Conservation (phyloP, 768 basidiomycete genomes). For the Xerocomus potaroensis region DNA sequence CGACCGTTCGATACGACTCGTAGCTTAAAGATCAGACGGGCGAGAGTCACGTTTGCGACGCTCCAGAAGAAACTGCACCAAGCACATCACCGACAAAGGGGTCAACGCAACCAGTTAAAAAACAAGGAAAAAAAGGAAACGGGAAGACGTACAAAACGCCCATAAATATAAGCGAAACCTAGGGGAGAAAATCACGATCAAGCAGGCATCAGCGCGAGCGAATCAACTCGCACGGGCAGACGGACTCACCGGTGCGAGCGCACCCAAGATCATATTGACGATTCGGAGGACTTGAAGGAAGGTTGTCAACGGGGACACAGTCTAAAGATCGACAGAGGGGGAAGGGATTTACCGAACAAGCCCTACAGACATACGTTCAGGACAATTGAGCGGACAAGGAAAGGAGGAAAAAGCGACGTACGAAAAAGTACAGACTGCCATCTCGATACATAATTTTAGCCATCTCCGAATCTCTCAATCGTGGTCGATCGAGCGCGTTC, state of each 20-base stretch:
- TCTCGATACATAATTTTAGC: slow-evolving; percentile 27
- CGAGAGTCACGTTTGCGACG: slow-evolving; percentile 28
- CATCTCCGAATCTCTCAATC: slow-evolving; percentile 13
- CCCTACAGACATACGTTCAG: slow-evolving; percentile 5
- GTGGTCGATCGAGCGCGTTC: slow-evolving; percentile 29
- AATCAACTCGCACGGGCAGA: background rate
- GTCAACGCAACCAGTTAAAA: too few relatives aligned
- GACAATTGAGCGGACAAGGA: background rate
- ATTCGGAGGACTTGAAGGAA: background rate
- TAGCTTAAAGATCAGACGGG: slow-evolving; percentile 33
- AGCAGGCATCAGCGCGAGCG: too few relatives aligned
- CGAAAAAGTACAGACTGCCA: slow-evolving; percentile 26
- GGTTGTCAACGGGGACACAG: background rate
- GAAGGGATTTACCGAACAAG: slow-evolving; percentile 28
- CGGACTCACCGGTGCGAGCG: background rate
- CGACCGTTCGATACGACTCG: slow-evolving; percentile 14
- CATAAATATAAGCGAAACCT: slow-evolving; percentile 19
- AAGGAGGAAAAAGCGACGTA: slow-evolving; percentile 4
- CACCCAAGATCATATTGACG: background rate
- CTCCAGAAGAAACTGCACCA: slow-evolving; percentile 35
- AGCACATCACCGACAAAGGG: too few relatives aligned
- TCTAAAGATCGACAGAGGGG: background rate
- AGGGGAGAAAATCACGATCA: background rate
- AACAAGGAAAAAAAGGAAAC: background rate
- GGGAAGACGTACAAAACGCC: slow-evolving; percentile 19